phyloP scores from a whole-genome alignment of 768 basidiomycete genomes.

The Suillus hirtellus region DNA sequence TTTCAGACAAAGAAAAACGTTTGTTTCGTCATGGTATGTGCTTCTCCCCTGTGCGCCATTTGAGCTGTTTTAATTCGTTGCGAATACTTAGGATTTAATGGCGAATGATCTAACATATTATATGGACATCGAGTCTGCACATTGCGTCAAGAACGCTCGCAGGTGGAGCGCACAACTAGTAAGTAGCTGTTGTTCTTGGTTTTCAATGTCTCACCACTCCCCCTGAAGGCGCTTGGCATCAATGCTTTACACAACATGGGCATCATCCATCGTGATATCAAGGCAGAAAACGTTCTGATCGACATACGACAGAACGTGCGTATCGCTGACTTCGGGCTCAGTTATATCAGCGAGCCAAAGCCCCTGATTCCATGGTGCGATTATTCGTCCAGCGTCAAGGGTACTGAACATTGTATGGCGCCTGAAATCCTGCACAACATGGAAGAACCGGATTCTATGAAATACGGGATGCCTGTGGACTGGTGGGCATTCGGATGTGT shows the following conservation, averaged over 20 bases:
- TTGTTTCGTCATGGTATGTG: constrained; percentile 44
- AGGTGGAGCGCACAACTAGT: constrained; percentile 44
- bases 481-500: constrained; percentile 47
- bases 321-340: constrained; percentile 44
- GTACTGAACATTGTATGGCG: constrained; percentile 41
- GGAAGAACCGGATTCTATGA: constrained; percentile 5
- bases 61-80: neutral
- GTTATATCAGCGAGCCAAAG: constrained; percentile 21
- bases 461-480: constrained; percentile 37
- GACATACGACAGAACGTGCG: constrained; percentile 40
- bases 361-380: constrained; percentile 16
- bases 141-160: neutral
- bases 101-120: constrained; percentile 35
- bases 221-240: constrained; percentile 41
- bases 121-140: constrained; percentile 24
- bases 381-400: constrained; percentile 31
- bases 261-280: constrained; percentile 69
- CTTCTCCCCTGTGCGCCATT: neutral
- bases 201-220: constrained; percentile 4
- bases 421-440: constrained; percentile 40
- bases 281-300: constrained; percentile 70
- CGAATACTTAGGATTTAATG: constrained; percentile 40
- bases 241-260: constrained; percentile 54
- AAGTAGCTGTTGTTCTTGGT: constrained; percentile 8
- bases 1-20: constrained; percentile 32